Conservation (phyloP, 306 rosid species). For the Fragaria iinumae region DNA sequence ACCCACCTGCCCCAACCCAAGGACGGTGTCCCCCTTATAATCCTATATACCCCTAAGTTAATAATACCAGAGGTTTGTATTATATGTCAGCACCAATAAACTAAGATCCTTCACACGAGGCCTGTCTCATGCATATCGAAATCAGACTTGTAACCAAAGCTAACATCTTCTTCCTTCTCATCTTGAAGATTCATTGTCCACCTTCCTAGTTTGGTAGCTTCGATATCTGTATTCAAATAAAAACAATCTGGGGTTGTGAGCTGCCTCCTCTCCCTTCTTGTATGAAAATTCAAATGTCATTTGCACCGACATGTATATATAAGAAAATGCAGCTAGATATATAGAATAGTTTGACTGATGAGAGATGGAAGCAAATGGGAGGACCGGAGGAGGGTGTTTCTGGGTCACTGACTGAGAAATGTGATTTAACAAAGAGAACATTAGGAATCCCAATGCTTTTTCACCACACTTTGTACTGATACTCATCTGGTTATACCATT, state of each 20-base stretch:
- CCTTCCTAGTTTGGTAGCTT: slow-evolving; percentile 1
- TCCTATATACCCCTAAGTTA: not conserved
- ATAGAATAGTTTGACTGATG: not conserved
- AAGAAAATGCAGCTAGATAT: not conserved
- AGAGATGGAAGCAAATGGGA: not conserved
- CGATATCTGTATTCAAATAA: slow-evolving; percentile 1
- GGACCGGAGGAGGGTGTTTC: not conserved
- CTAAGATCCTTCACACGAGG: not conserved
- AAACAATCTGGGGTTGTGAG: not conserved
- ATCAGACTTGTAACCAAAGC: slow-evolving; percentile 4
- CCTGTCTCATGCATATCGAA: not conserved
- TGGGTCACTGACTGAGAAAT: not conserved
- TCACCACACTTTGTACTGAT: not conserved
- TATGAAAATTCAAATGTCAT: not conserved
- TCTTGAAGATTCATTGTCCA: not conserved
- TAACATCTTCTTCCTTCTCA: not conserved
- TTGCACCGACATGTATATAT: not conserved
- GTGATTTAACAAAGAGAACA: not conserved
- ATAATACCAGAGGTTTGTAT: not conserved
- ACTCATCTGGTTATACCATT: not conserved
- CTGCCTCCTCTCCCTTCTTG: not conserved
- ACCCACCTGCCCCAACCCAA: slow-evolving; percentile 9
- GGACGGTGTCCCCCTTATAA: not conserved
- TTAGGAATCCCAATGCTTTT: not conserved
- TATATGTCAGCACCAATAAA: not conserved